Base-by-base conservation (phyloP, 495 filamentous ascomycete genomes). In the Cercophora newfieldiana region DNA sequence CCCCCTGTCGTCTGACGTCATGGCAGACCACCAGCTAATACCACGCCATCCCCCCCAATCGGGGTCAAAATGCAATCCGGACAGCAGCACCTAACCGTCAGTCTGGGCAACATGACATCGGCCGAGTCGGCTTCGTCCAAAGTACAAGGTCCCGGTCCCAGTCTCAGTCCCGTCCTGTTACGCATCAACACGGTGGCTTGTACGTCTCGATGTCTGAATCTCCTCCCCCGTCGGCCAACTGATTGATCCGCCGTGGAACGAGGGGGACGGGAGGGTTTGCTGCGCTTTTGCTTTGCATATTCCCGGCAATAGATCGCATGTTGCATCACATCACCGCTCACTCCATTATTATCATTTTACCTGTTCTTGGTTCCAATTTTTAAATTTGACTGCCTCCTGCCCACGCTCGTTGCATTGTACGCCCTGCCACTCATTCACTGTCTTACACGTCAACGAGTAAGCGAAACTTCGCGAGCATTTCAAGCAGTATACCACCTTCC, bases 81-180 rank as follows among this genome's bases (percentile, higher is more conserved):
- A 44, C 37, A 44, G 37, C n/a, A 44, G 12, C 12, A 33, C 12
- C 3, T 14, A 44, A 44, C 37, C 18, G 37, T 8, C 37, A 44
- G 25, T 26, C 7, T 26, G 22, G 22, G 54, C 21, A 57, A n/a
- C 54, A 57, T 30, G 54, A 57, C 54, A 57, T 57, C 54, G 54
- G 54, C 54, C 22, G 54, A 57, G 24, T 30, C 54, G 54, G 54
- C 54, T 57, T 30, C 37, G 10, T 44, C 37, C 37, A 44, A 14
- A 44, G 37, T 4, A 8, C 37, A 53, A 53, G 22, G 50, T 53
- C 50, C 50, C 37, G 18, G 18, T 44, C 37, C 37, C 37, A 53
- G 50, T 53, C 50, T 19, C 37, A 44, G 18, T 44, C 37, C 37
- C 37, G 37, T 16, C 18, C 12, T 8, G 37, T 44, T 44, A 44